Evolutionary conservation across 2,329 filamentous ascomycete species (phyloP).

Genomic region (Alternaria arborescens): DNA sequence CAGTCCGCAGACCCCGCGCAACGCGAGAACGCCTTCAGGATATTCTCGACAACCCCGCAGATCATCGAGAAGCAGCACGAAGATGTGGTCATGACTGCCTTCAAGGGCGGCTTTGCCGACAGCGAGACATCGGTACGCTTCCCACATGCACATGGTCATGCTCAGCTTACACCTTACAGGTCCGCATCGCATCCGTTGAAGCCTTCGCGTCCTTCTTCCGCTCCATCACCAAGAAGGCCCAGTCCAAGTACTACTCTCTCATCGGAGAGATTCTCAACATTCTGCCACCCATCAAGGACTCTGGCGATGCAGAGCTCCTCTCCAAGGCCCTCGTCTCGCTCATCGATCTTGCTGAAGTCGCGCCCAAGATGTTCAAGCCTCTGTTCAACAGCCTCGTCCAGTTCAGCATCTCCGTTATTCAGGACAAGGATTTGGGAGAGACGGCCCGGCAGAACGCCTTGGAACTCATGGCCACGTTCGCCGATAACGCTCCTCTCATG

Average conservation of each 20-base stretch:
- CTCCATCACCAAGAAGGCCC: slow-evolving; percentile 85
- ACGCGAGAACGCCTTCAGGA: slow-evolving; percentile 91
- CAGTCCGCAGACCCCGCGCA: slow-evolving; percentile 83
- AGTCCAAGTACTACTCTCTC: slow-evolving; percentile 85
- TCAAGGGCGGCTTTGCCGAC: slow-evolving; percentile 92
- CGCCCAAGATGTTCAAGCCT: slow-evolving; percentile 95
- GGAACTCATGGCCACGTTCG: slow-evolving; percentile 97
- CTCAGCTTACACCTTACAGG: slow-evolving; percentile 60
- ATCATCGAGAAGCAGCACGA: slow-evolving; percentile 98
- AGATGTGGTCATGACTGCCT: slow-evolving; percentile 85
- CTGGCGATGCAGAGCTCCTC: slow-evolving; percentile 87
- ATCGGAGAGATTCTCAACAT: slow-evolving; percentile 94
- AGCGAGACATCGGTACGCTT: slow-evolving; percentile 74
- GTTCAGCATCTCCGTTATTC: slow-evolving; percentile 91
- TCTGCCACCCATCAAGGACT: slow-evolving; percentile 90
- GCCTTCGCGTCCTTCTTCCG: slow-evolving; percentile 97
- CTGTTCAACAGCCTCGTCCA: slow-evolving; percentile 93
- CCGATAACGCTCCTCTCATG: slow-evolving; percentile 91
- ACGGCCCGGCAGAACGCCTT: slow-evolving; percentile 92
- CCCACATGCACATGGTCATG: not conserved
- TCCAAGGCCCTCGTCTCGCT: slow-evolving; percentile 88
- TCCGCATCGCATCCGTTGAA: slow-evolving; percentile 93
- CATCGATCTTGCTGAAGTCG: slow-evolving; percentile 93
- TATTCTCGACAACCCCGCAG: slow-evolving; percentile 92
- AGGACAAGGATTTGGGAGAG: slow-evolving; percentile 93